Evolutionary conservation across 1,284 basidiomycete genomes (phyloP), one percentile per base, ranked within the genome.

Genomic region (Trametes sp.): DNA sequence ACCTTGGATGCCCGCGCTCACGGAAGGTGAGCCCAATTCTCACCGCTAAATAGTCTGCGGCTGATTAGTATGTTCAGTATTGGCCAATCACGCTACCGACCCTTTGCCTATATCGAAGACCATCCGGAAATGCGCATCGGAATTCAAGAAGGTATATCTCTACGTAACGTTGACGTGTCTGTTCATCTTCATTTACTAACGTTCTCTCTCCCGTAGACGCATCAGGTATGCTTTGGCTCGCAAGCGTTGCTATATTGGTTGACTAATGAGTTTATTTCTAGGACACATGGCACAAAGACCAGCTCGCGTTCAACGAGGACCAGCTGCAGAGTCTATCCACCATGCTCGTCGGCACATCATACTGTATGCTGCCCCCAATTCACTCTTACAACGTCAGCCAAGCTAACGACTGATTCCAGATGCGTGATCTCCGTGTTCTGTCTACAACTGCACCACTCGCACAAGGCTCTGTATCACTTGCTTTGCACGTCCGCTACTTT

Each of bases 221-320:
- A 90, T 74, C 88, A 90, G 82, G 85, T 87, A 79, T 67, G 74
- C 31, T 49, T 9, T 2, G 28, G 14, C 45, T 29, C 9, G 60
- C 42, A 42, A 31, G 57, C 6, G 45, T 58, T 36, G 7, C 49
- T 16, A 41, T 33, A 11, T 5, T 33, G 2, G 41, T 29, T 29
- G 21, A 49, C 62, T 65, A 36, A 68, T 55, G 11, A 31, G 7
- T 31, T 59, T 0, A 9, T 14, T 21, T 19, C 7, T 63, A 94
- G 91, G 94, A 95, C 74, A 95, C 92, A 54, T 96, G 94, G 94
- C 89, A 93, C 68, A 93, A 93, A 70, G 96, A 98, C 76, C 92
- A 96, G 76, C 84, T 88, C 65, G 85, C 87, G 63, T 98, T 99
- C 77, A 87, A 93, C 69, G 93, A 96, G 75, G 95, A 97, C 73